Conservation (phyloP, 257 asterid genomes). For the Striga asiatica region DNA sequence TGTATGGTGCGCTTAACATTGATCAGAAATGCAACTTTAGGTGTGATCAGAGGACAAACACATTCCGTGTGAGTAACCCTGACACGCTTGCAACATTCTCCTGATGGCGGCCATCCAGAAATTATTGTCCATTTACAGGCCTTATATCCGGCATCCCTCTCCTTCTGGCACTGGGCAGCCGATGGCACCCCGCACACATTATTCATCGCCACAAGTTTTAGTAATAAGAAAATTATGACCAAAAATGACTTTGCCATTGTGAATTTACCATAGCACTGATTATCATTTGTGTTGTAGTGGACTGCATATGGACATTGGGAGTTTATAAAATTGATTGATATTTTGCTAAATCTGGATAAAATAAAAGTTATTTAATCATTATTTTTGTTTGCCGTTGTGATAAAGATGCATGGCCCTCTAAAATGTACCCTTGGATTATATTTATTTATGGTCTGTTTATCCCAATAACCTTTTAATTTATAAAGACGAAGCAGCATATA, state of each 20-base stretch:
- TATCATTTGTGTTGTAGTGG: no score
- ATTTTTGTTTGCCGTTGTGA: no score
- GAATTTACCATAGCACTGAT: background rate
- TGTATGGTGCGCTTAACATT: background rate
- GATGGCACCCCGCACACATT: background rate
- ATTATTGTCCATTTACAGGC: background rate
- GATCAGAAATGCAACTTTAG: background rate
- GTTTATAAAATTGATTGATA: no score
- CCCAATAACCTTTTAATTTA: no score
- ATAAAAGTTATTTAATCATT: no score
- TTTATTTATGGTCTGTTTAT: no score
- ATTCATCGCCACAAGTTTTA: background rate
- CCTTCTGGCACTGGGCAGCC: background rate
- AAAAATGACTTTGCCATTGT: background rate
- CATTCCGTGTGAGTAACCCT: background rate
- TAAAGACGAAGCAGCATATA: no score
- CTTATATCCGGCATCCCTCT: background rate
- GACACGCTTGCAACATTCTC: background rate
- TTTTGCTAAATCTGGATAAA: no score
- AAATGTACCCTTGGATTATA: no score
- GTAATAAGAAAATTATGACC: slow-evolving; percentile 1
- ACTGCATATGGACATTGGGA: no score
- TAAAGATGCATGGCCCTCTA: no score
- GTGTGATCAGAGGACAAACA: slow-evolving; percentile 9
- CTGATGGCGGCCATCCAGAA: background rate